Base-by-base conservation (phyloP, 2,329 filamentous ascomycete species). In the Rachicladosporium sp. region DNA sequence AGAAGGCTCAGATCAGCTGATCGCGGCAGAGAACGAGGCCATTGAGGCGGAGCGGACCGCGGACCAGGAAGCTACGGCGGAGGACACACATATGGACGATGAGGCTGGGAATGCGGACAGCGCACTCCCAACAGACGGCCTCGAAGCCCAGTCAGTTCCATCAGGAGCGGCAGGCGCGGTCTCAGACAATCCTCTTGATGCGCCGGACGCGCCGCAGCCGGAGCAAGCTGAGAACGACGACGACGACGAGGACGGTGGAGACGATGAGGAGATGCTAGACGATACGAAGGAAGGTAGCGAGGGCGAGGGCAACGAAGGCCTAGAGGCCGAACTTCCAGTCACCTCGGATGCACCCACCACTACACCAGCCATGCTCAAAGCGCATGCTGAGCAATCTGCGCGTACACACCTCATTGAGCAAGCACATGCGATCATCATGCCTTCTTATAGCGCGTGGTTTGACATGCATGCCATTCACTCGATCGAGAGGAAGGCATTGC, bases 391-490 rank as follows among this genome's bases (percentile, higher is more conserved):
- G 66, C 80, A 82, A 33, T 81, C 86, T 3, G 93, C 91, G 37
- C 84, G 89, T 48, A 83, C 89, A 51, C 88, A 96, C 56, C 77
- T 98, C 40, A 83, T 94, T 45, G 78, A 85, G 10, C 91, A 98
- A 65, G 93, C 87, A 32, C 89, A 95, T 58, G 81, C 88, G 46
- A 96, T 96, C 56, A 88, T 98, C 46, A 76, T 98, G 13, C 91
- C 91, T 13, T 96, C 89, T 60, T 98, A 98, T 64, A 93, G 87
- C 58, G 91, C 84, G 10, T 98, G 91, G 91, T 98, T 98, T 61
- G 91, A 98, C 63, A 95, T 98, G 89, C 84, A 88, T 60, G 73
- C 76, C 36, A 82, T 98, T 56, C 84, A 95, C 62, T 76, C 78
- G 44, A 82, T 95, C 52, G 91, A 98, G 68, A 83, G 82, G 58